phyloP scores from a whole-genome alignment of 495 filamentous ascomycete genomes.

The Platismatia glauca region DNA sequence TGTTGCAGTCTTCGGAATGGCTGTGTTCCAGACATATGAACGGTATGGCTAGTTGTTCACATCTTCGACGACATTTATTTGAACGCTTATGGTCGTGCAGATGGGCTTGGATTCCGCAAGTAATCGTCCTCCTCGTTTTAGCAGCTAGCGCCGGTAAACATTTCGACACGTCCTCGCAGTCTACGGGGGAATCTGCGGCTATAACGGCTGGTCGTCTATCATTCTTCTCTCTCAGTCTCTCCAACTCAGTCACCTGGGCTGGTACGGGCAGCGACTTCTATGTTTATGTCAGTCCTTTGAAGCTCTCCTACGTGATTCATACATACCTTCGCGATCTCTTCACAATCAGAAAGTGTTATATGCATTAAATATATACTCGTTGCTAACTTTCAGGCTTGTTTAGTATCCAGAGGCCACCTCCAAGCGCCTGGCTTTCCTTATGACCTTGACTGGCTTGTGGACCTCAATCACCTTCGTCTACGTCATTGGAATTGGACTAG shows the following conservation, averaged over 20 bases:
- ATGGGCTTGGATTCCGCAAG: conserved; percentile 61
- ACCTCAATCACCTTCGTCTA: conserved; percentile 49
- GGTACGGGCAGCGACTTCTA: conserved; percentile 48
- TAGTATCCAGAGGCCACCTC: conserved; percentile 41
- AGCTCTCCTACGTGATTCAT: not conserved
- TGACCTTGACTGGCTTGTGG: conserved; percentile 42
- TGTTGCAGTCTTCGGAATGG: conserved; percentile 67
- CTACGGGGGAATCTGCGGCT: conserved; percentile 30
- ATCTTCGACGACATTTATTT: conserved; percentile 17
- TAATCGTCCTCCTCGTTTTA: conserved; percentile 57
- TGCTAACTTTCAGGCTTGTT: not conserved
- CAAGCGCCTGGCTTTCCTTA: conserved; percentile 36
- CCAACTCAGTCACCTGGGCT: conserved; percentile 45
- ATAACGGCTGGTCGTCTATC: conserved; percentile 51
- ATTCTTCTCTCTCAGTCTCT: conserved; percentile 55
- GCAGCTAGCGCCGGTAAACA: conserved; percentile 55
- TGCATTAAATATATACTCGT: too few species aligned
- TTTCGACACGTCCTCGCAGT: conserved; percentile 48
- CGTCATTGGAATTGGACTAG: conserved; percentile 64
- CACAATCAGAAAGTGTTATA: not conserved
- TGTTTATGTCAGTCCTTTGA: conserved; percentile 31
- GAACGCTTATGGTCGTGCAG: conserved; percentile 27
- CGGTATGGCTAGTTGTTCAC: conserved; percentile 28
- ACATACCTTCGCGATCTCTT: not conserved
- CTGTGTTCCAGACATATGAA: conserved; percentile 64